A percentile compares a stretch with the other conserved stretches of the same genome.
These are phyloP conservation scores for Aegle marmelos DNA, from an alignment of 345 rosid species.

Conservation along the genomic window DNA sequence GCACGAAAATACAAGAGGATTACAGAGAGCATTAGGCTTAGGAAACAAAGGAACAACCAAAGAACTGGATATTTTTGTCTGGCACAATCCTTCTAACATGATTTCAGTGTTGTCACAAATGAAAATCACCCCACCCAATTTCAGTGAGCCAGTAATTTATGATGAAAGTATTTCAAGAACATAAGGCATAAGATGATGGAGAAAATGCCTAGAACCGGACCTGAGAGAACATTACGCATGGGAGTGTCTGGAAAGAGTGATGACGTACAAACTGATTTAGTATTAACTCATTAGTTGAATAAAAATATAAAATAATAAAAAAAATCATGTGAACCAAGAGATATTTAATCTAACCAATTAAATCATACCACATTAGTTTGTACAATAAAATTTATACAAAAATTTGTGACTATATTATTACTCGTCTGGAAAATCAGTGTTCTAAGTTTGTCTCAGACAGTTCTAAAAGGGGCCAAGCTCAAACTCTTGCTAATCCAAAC, in stretches of 20 bases:
- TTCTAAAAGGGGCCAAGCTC: background rate
- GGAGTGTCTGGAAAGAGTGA: background rate
- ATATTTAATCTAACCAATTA: too few species aligned
- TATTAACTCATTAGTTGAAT: too few species aligned
- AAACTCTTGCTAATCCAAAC: background rate
- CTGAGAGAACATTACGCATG: background rate
- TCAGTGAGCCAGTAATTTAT: background rate
- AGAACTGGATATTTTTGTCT: background rate
- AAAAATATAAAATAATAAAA: too few species aligned
- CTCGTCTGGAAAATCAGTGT: background rate
- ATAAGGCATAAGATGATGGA: background rate
- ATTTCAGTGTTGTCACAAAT: too few species aligned
- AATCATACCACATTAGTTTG: too few species aligned
- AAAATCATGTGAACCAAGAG: too few species aligned
- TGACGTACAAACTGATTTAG: too few species aligned
- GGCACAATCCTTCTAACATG: background rate
- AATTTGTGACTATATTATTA: too few species aligned
- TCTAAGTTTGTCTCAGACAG: background rate
- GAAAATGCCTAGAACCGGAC: background rate
- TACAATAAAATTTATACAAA: too few species aligned
- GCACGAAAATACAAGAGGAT: background rate
- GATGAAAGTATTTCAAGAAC: background rate
- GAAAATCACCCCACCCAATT: background rate
- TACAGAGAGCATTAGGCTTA: background rate
- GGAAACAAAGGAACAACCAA: background rate